Base-by-base conservation (phyloP, 495 filamentous ascomycete species). In the Aspergillus ellipticus region DNA sequence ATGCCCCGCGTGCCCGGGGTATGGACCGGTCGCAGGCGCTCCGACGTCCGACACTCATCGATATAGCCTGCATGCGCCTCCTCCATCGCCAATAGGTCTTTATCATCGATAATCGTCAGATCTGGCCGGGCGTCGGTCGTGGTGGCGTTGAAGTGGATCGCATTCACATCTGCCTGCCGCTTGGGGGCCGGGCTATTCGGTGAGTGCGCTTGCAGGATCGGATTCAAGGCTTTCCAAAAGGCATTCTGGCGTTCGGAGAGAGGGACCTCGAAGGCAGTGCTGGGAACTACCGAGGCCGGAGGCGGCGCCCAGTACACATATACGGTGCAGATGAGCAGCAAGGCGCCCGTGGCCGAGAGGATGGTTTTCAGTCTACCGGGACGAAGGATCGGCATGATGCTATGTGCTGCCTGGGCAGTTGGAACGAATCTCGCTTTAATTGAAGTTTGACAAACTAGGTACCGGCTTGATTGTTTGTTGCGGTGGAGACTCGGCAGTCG, bases 1-100 rank as follows among this genome's bases (percentile, higher is more conserved):
- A 86, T 66, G 1, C 83, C 83, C 24, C 71, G 71, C n/a, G 80
- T 79, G 9, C 71, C 67, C 2, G 66, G 55, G 1, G 69, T 67
- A 62, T 78, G 80, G 2, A 73, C 73, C 0, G 78, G 73, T 22
- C 65, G 70, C 20, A 75, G 64, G 2, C 55, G 56, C 51, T 66
- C 74, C 0, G 68, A 57, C 8, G 57, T 53, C 13, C 61, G 62
- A 16, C 78, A 66, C 37, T 69, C 65, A 22, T 68, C 55, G 11
- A 82, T 53, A 61, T 78, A 82, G 1, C 57, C 56, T 21, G 72
- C 66, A 65, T 83, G 79, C 3, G 72, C 69, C 31, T 66, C 63
- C 28, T 70, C 65, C 75, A 78, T 74, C 29, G 55, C 57, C 10
- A 57, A 58, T 35, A 67, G 41, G 28, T 69, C 62, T n/a, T 59